Evolutionary conservation across 148 eudicot species (phyloP).

Genomic region (Pharnaceum exiguum): DNA sequence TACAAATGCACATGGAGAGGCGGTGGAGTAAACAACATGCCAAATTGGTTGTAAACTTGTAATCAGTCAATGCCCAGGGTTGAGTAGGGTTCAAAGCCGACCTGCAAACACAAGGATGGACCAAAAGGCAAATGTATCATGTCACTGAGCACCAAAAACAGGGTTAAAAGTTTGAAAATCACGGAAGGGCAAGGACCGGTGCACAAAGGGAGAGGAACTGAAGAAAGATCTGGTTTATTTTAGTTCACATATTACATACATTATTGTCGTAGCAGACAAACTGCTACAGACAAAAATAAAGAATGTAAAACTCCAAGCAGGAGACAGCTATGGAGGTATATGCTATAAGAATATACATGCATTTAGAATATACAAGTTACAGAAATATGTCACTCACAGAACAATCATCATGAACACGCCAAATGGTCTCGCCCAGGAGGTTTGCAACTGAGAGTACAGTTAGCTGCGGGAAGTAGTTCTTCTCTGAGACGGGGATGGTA

Average conservation of each 20-base stretch:
- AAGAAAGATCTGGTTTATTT: too few species aligned
- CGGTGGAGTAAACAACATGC: neutral
- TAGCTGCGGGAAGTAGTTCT: conserved; percentile 87
- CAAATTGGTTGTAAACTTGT: too few species aligned
- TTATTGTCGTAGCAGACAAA: too few species aligned
- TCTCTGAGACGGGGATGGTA: conserved; percentile 76
- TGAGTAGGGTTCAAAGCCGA: conserved; percentile 75
- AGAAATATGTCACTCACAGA: conserved; percentile 51
- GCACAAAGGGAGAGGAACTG: too few species aligned
- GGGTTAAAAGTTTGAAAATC: too few species aligned
- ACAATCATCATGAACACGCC: conserved; percentile 96
- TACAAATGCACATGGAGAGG: conserved; percentile 13
- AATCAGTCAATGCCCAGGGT: conserved; percentile 83
- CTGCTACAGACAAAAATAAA: too few species aligned
- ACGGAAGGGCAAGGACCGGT: too few species aligned
- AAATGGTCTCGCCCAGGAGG: conserved; percentile 86
- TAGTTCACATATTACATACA: too few species aligned
- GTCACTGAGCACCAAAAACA: too few species aligned
- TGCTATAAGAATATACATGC: neutral
- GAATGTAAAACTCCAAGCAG: too few species aligned
- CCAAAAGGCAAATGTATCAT: conserved; percentile 2
- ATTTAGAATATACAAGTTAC: conserved; percentile 10
- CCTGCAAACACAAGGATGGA: conserved; percentile 35
- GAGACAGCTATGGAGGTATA: neutral
- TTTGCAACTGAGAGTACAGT: conserved; percentile 87